Base-by-base conservation (phyloP, 768 basidiomycete genomes). In the Candolleomyces efflorescens region DNA sequence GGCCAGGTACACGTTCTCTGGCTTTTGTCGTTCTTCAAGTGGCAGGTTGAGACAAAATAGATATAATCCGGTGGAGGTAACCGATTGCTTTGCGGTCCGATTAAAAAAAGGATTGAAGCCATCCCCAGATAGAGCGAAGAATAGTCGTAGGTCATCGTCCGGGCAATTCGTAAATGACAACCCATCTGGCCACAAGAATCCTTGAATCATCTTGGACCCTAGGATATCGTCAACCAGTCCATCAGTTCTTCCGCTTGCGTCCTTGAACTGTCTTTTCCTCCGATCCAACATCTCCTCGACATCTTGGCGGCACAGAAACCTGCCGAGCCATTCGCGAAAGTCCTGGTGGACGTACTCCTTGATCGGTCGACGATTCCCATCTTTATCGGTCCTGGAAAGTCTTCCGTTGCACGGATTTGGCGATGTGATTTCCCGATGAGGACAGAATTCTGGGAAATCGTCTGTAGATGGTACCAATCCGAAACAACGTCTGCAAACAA, bases 1-100 rank as follows among this genome's bases (percentile, higher is more conserved):
- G 5, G 60, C 65, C 3, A 67, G 59, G 53, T 67, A 78, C 50
- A 79, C 64, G 55, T 79, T 78, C 53, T 76, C 68, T 0, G 59
- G 13, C 11, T 61, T 59, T 50, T 67, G 69, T 10, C 65, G 64
- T 18, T 66, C 22, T 32, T 59, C 53, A 6, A 65, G 66, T 1
- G 74, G 75, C 13, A 76, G 65, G 55, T 73, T 75, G 11, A 74
- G 55, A 38, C 67, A 71, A 1, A 66, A 59, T 54, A 75, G 54
- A 44, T 66, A 72, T 1, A 76, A 65, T 0, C 49, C 69, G 1
- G 66, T 64, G n/a, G 63, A 53, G 0, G 65, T 64, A 5, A 59
- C 63, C 0, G 46, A 51, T 54, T 71, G 65, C 1, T 69, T 68
- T 12, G 67, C 64, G 2, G 61, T 52, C 27, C 62, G 67, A 37